phyloP scores from a whole-genome alignment of 2,329 filamentous ascomycete species.

The Byssothecium circinans region DNA sequence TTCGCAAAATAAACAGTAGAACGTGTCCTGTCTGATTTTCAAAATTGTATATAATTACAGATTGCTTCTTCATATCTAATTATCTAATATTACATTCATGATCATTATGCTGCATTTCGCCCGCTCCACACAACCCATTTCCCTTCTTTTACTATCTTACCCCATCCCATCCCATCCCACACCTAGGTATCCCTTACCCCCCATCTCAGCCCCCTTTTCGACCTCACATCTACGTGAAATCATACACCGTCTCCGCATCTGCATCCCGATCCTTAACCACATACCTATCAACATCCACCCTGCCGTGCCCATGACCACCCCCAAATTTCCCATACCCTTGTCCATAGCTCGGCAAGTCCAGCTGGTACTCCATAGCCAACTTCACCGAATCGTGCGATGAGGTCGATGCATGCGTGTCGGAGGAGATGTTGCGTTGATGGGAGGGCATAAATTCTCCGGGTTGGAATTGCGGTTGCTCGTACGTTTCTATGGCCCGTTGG shows the following conservation, averaged over 20 bases:
- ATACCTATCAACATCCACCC: neutral
- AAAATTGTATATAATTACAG: too few relatives aligned
- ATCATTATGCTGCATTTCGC: neutral
- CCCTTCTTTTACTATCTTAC: too few relatives aligned
- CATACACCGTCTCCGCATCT: neutral
- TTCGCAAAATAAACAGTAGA: too few relatives aligned
- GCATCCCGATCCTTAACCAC: neutral
- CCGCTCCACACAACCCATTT: neutral
- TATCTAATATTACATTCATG: neutral
- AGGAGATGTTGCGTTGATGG: slow-evolving; percentile 18
- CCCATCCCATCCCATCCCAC: neutral
- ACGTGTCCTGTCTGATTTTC: too few relatives aligned
- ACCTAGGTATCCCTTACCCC: neutral
- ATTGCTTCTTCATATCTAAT: too few relatives aligned
- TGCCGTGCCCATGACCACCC: neutral
- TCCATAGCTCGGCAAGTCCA: slow-evolving; percentile 22
- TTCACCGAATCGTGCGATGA: slow-evolving; percentile 21
- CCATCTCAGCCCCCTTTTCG: neutral
- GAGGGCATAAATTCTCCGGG: slow-evolving; percentile 1
- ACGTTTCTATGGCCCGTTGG: neutral
- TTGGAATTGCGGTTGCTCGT: neutral
- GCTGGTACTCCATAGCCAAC: slow-evolving; percentile 29
- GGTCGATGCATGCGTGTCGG: slow-evolving; percentile 12
- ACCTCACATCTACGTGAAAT: neutral
- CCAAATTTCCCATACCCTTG: slow-evolving; percentile 20